Percentiles rank a stretch among this genome's conserved stretches.
phyloP scores from a whole-genome alignment of 2,329 filamentous ascomycete genomes.

The Colletotrichum lini region DNA sequence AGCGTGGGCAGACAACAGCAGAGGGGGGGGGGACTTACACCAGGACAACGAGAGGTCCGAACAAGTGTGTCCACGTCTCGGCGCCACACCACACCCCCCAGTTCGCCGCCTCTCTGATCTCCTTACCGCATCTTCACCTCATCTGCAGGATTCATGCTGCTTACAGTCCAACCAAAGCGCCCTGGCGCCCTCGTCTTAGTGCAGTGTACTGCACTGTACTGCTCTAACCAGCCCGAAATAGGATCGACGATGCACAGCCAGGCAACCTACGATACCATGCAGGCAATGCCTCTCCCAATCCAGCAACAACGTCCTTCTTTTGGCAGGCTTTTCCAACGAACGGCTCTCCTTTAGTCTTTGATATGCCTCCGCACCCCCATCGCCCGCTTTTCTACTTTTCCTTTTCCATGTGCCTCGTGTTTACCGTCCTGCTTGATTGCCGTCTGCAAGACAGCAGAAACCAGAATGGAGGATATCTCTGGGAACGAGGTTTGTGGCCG shows the following conservation, averaged over 20 bases:
- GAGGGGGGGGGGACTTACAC: too few relatives aligned
- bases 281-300: constrained; percentile 22
- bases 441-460: background rate
- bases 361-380: background rate
- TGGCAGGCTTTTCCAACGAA: constrained; percentile 12
- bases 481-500: background rate
- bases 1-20: background rate
- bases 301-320: constrained; percentile 14
- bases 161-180: constrained; percentile 30
- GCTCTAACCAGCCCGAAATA: constrained; percentile 32
- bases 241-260: constrained; percentile 38
- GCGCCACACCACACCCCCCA: constrained; percentile 13
- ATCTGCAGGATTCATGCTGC: constrained; percentile 37
- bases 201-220: background rate
- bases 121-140: constrained; percentile 40
- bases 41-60: background rate
- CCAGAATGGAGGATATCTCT: background rate
- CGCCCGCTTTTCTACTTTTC: background rate
- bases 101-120: constrained; percentile 36
- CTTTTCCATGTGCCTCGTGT: background rate
- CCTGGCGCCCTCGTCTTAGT: constrained; percentile 12
- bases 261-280: constrained; percentile 2
- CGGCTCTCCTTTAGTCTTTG: constrained; percentile 23
- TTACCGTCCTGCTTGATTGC: background rate
- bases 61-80: background rate